These are phyloP conservation scores for Elsinoe arachidis DNA, from an alignment of 2,329 filamentous ascomycete genomes.

Conservation along the genomic window DNA sequence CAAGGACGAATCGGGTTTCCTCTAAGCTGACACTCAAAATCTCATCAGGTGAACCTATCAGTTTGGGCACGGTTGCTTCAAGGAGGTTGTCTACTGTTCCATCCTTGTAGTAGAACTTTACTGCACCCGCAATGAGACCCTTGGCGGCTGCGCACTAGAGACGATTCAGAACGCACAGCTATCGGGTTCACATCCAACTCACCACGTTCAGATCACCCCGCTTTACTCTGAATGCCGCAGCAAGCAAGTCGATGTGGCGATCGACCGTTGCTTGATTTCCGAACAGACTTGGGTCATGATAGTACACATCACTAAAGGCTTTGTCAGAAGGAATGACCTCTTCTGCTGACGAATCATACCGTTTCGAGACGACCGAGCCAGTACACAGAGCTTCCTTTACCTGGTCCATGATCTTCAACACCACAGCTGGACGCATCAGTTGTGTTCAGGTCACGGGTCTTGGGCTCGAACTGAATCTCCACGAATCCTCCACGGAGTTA, in stretches of 20 bases:
- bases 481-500: constrained; percentile 46
- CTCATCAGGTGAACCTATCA: constrained; percentile 49
- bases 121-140: constrained; percentile 56
- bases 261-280: constrained; percentile 60
- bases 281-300: constrained; percentile 66
- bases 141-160: constrained; percentile 53
- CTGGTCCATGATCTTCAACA: constrained; percentile 48
- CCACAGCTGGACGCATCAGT: constrained; percentile 36
- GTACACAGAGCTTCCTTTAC: constrained; percentile 43
- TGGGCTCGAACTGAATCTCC: constrained; percentile 43
- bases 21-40: constrained; percentile 45
- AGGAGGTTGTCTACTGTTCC: constrained; percentile 35
- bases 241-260: constrained; percentile 63
- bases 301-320: constrained; percentile 65
- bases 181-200: constrained; percentile 21
- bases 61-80: constrained; percentile 44
- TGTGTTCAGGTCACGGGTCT: neutral
- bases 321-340: neutral
- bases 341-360: neutral
- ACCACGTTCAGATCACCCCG: constrained; percentile 64
- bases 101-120: constrained; percentile 41
- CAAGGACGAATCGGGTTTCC: constrained; percentile 53
- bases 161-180: neutral
- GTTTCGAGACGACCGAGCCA: neutral
- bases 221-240: constrained; percentile 57